Evolutionary conservation across 2,329 filamentous ascomycete species (phyloP).

Genomic region (Pseudonectria buxi): DNA sequence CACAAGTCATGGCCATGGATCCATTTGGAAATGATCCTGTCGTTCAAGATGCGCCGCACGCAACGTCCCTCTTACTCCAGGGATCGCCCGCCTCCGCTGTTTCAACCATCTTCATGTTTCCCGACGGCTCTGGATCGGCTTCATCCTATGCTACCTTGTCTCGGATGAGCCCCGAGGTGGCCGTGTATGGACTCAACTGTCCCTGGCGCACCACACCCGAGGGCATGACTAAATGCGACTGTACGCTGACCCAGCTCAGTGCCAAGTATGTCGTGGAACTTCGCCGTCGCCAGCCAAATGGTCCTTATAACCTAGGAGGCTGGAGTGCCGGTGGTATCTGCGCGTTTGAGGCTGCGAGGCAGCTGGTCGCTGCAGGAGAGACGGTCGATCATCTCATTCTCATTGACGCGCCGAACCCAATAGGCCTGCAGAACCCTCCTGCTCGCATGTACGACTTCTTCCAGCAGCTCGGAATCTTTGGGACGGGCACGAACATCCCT

Average conservation of each 20-base stretch:
- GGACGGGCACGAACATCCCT: conserved; percentile 58
- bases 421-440: conserved; percentile 63
- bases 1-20: neutral
- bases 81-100: conserved; percentile 7
- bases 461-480: conserved; percentile 63
- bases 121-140: conserved; percentile 25
- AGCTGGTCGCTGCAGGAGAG: conserved; percentile 52
- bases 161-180: conserved; percentile 37
- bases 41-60: conserved; percentile 8
- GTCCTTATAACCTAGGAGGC: conserved; percentile 62
- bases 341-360: conserved; percentile 59
- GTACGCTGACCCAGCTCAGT: conserved; percentile 12
- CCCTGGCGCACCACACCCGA: conserved; percentile 58
- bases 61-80: conserved; percentile 18
- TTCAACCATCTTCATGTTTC: conserved; percentile 19
- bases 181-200: conserved; percentile 50
- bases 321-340: conserved; percentile 75
- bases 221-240: conserved; percentile 38
- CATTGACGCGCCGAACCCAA: conserved; percentile 60
- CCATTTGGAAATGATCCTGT: conserved; percentile 1
- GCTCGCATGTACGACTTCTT: conserved; percentile 61
- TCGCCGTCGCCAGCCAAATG: conserved; percentile 60
- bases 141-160: conserved; percentile 24
- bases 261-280: conserved; percentile 52
- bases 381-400: conserved; percentile 54